Percentiles rank a stretch among this genome's conserved stretches.
These are phyloP conservation scores for Microbotryum silenes-acaulis DNA, from an alignment of 1,284 basidiomycete species.

Conservation along the genomic window DNA sequence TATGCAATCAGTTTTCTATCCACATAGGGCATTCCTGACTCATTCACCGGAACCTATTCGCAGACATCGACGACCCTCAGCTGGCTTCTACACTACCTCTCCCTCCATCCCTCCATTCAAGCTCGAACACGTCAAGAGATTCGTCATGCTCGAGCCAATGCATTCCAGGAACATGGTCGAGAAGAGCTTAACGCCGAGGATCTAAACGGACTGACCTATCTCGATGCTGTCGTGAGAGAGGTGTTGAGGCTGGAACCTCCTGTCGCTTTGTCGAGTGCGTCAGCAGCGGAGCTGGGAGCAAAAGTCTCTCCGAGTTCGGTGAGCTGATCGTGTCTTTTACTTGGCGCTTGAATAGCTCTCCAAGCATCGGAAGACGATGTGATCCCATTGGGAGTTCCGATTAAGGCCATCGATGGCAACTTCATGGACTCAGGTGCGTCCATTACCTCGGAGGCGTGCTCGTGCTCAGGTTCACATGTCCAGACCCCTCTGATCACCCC, in stretches of 20 bases:
- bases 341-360: not conserved
- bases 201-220: conserved; percentile 57
- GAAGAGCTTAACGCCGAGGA: conserved; percentile 47
- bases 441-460: no score
- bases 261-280: conserved; percentile 51
- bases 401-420: conserved; percentile 43
- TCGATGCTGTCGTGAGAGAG: conserved; percentile 66
- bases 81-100: conserved; percentile 64
- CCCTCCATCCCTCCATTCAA: conserved; percentile 52
- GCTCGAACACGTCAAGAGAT: conserved; percentile 53
- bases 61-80: conserved; percentile 59
- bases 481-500: no score
- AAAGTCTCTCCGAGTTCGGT: not conserved
- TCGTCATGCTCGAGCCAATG: conserved; percentile 41
- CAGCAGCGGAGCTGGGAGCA: not conserved
- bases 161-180: conserved; percentile 1
- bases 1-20: not conserved
- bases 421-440: conserved; percentile 24
- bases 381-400: conserved; percentile 59
- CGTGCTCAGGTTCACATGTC: no score
- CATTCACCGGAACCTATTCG: conserved; percentile 25
- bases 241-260: conserved; percentile 65
- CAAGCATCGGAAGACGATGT: conserved; percentile 60
- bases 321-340: no score
- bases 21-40: not conserved